Base-by-base conservation (phyloP, 1,139 yeast genomes). In the Diutina pseudorugosa region DNA sequence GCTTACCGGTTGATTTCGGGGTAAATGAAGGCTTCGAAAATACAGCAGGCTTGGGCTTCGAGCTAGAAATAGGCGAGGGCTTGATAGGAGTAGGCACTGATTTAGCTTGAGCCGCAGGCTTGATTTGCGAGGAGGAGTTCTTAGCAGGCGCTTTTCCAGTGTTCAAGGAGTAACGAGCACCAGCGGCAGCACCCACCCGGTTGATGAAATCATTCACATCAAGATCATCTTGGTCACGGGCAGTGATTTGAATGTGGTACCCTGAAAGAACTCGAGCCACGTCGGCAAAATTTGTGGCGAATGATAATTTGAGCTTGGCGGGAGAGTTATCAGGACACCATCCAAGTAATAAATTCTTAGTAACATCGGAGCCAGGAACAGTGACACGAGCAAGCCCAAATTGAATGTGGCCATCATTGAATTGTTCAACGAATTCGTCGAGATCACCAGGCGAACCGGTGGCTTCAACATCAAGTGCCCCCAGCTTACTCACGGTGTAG, bases 291-390 rank as follows among this genome's bases (percentile, higher is more conserved):
- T 85, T 85, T 57, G 81, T 70, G 27, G 91, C 90, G 68, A 83
- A 85, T 1, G 90, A 82, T 54, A 87, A 77, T 61, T 89, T 76
- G 43, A 83, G 75, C 65, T 83, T 85, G 60, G 86, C 72, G 7
- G 91, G 87, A n/a, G 91, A 83, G 54, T 84, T 81, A 65, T 85
- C 93, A 6, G 94, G 93, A 70, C 95, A 87, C 97, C 97, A 93
- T 52, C 98, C 98, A 52, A 93, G 75, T 53, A 93, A 74, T 51
- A 91, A 79, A 60, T 86, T 76, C 72, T 94, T 94, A 61, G 81
- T 79, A 43, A 93, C 91, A 60, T 86, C 94, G 1, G 95, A 84
- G 42, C 95, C 95, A 52, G 94, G 94, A 53, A 91, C 96, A 53
- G 83, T 81, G 48, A 91, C 91, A 52, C 96, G 79, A 30, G 90